phyloP scores from a whole-genome alignment of 257 asterid species.

The Solanum pennellii region DNA sequence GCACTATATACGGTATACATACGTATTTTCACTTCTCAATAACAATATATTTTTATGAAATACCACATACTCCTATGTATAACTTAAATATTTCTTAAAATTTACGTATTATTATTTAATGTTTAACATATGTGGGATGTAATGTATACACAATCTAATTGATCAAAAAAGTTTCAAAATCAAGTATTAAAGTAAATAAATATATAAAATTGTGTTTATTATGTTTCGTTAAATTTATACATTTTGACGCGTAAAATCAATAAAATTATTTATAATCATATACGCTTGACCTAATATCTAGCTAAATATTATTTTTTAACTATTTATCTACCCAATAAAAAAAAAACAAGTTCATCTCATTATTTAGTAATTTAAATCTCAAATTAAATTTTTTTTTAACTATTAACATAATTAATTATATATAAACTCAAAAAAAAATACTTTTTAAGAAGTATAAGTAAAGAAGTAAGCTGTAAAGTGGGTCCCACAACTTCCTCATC shows the following conservation, averaged over 20 bases:
- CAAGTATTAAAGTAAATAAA: neutral
- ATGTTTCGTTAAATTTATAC: too few relatives aligned
- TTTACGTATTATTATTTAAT: too few relatives aligned
- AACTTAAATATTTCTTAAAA: neutral
- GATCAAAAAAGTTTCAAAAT: too few relatives aligned
- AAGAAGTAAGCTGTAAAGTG: neutral
- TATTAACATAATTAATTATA: too few relatives aligned
- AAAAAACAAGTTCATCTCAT: neutral
- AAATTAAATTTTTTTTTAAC: too few relatives aligned
- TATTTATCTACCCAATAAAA: too few relatives aligned
- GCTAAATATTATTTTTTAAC: neutral
- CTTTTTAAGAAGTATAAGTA: neutral
- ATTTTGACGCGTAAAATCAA: too few relatives aligned
- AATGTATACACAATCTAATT: too few relatives aligned
- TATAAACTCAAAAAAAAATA: neutral
- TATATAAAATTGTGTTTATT: neutral
- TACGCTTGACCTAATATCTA: neutral
- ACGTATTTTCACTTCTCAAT: neutral
- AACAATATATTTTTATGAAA: neutral
- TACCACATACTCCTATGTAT: neutral
- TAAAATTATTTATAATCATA: neutral
- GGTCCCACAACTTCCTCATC: neutral
- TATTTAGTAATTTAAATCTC: too few relatives aligned
- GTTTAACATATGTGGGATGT: neutral
- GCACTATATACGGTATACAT: neutral